Percentiles rank a stretch among this genome's conserved stretches.
phyloP scores from a whole-genome alignment of 2,329 filamentous ascomycete genomes.

The Alternaria brassicae region DNA sequence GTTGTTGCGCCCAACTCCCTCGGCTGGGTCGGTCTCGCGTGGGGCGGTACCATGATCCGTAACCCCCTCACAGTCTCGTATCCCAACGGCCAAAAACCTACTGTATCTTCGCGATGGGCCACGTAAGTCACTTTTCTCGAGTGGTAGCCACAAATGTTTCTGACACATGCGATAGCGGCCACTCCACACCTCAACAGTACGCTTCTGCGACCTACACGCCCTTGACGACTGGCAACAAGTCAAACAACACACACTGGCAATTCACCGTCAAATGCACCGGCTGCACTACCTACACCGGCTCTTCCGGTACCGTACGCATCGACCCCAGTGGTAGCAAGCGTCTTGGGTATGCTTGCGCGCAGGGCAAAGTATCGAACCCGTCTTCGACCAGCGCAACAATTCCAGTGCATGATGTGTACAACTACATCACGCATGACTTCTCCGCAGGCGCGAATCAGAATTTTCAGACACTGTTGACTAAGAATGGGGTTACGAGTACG shows the following conservation, averaged over 20 bases:
- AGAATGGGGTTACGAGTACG: slow-evolving; percentile 29
- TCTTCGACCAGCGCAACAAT: slow-evolving; percentile 31
- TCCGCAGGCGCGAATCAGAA: slow-evolving; percentile 32
- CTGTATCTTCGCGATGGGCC: slow-evolving; percentile 40
- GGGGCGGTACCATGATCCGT: slow-evolving; percentile 42
- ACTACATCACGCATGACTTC: slow-evolving; percentile 43
- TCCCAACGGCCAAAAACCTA: slow-evolving; percentile 35
- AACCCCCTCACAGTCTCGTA: slow-evolving; percentile 43
- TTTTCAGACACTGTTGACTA: slow-evolving; percentile 31
- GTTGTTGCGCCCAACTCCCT: slow-evolving; percentile 35
- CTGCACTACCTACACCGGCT: slow-evolving; percentile 35
- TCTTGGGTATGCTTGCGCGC: slow-evolving; percentile 35
- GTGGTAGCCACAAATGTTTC: not conserved
- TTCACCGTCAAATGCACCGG: slow-evolving; percentile 42
- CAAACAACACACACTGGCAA: slow-evolving; percentile 44
- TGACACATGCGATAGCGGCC: slow-evolving; percentile 22
- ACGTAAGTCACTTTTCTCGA: slow-evolving; percentile 27
- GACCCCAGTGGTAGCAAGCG: slow-evolving; percentile 30
- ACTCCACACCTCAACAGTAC: slow-evolving; percentile 33
- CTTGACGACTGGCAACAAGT: slow-evolving; percentile 35
- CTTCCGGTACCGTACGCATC: slow-evolving; percentile 23
- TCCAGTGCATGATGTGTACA: slow-evolving; percentile 37
- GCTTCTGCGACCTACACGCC: slow-evolving; percentile 33
- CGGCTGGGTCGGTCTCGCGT: slow-evolving; percentile 42
- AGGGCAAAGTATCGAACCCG: slow-evolving; percentile 29